phyloP scores from a whole-genome alignment of 2,329 filamentous ascomycete genomes.

The Pyricularia grisea region DNA sequence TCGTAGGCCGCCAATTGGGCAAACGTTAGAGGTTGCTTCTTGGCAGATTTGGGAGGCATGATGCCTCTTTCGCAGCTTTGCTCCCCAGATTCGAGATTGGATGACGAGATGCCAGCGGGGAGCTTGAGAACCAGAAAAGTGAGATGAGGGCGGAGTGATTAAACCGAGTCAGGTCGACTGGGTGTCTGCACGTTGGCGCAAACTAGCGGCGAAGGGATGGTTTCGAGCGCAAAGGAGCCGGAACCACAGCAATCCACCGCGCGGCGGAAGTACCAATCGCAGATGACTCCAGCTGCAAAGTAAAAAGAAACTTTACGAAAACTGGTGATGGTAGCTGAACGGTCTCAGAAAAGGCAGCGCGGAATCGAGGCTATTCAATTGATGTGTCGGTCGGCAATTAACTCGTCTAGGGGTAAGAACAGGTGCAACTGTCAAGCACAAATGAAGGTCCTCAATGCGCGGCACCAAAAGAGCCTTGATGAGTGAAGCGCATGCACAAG shows the following conservation, averaged over 20 bases:
- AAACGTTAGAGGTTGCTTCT: conserved; percentile 71
- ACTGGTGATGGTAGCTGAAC: background rate
- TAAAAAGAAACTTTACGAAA: background rate
- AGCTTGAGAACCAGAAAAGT: background rate
- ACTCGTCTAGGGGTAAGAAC: background rate
- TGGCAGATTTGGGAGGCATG: conserved; percentile 18
- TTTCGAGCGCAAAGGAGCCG: background rate
- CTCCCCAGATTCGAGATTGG: background rate
- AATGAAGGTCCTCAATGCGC: background rate
- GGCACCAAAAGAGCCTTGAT: background rate
- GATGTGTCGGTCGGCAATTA: background rate
- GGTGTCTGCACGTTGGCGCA: background rate
- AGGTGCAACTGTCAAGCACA: background rate
- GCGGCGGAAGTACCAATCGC: background rate
- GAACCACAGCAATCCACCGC: background rate
- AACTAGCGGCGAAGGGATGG: background rate
- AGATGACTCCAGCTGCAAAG: background rate
- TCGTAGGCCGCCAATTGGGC: conserved; percentile 87
- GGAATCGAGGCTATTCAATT: background rate
- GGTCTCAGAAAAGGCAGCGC: background rate
- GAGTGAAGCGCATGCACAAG: background rate
- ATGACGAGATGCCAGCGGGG: background rate
- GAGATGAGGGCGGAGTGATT: background rate
- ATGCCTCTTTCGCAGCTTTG: background rate
- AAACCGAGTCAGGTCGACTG: background rate